These are phyloP conservation scores for Xerocomellus dryophilus DNA, from an alignment of 768 basidiomycete species.

Conservation along the genomic window DNA sequence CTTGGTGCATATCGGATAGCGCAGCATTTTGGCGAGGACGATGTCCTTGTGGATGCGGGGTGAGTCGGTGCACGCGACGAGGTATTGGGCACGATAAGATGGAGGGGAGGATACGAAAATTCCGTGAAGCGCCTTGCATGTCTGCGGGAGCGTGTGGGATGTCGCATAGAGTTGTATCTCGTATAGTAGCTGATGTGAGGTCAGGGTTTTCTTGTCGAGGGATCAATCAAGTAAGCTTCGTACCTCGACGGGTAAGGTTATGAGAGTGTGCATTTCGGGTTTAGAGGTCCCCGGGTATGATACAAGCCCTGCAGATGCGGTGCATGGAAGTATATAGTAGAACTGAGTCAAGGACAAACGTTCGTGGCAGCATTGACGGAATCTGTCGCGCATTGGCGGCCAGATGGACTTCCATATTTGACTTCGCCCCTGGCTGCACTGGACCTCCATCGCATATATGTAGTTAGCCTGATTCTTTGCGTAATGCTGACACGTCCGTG, in stretches of 20 bases:
- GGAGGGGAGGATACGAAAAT: slow-evolving; percentile 56
- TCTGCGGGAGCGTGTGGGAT: slow-evolving; percentile 59
- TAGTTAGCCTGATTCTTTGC: too few relatives aligned
- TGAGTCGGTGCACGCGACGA: slow-evolving; percentile 39
- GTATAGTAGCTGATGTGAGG: slow-evolving; percentile 59
- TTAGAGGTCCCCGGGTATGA: not conserved
- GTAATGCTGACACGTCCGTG: not conserved
- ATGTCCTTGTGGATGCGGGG: slow-evolving; percentile 12
- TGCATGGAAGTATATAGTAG: not conserved
- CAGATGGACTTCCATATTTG: not conserved
- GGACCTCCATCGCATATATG: too few relatives aligned
- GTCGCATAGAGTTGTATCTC: slow-evolving; percentile 72
- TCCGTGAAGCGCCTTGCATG: slow-evolving; percentile 49
- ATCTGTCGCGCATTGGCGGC: not conserved
- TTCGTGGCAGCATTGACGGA: not conserved
- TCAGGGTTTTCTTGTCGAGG: slow-evolving; percentile 8
- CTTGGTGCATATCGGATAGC: slow-evolving; percentile 38
- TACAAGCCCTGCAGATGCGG: not conserved
- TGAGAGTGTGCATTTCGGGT: slow-evolving; percentile 20
- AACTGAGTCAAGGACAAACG: not conserved
- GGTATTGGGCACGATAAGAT: slow-evolving; percentile 64
- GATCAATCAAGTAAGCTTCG: not conserved
- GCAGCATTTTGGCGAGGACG: slow-evolving; percentile 47
- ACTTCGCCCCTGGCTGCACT: slow-evolving; percentile 1
- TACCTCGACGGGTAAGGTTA: slow-evolving; percentile 38